Base-by-base conservation (phyloP, 306 rosid genomes). In the Lathyrus tuberosus region DNA sequence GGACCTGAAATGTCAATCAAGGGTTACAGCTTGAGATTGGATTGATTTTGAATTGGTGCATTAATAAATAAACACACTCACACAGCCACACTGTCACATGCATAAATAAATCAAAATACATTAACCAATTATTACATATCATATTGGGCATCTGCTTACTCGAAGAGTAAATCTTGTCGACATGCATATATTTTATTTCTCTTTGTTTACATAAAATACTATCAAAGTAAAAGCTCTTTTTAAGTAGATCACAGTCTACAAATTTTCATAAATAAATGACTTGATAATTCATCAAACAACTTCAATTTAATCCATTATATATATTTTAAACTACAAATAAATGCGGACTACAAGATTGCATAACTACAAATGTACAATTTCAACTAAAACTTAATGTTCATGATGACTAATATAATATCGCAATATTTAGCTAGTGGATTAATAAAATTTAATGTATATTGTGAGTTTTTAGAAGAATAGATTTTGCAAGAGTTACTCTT, bases 1-100 rank as follows among this genome's bases (percentile, higher is more conserved):
- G 98, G 63, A 90, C 98, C 98, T 94, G 89, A 61, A 33, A 80
- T 58, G 70, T 22, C 41, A 73, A 54, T 72, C 52, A 73, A 49
- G 60, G 59, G 35, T 63, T 62, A 46, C 42, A 18, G 31, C 69
- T 68, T 62, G 72, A 43, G 51, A 57, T 46, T 41, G 18, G 46
- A 17, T 57, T 17, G 43, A 37, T 58, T 69, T 59, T 73, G 33
- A 65, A 24, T 65, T 28, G 52, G 30, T 9, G 30, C 49, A 54
- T 44, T 43, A 59, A 30, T 44, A 28, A 14, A 69, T 28, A 58
- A 13, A 42, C 22, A 62, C n/a, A 11, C 16, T 11, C 13, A 18
- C 30, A 18, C 6, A 3, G 7, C 9, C 14, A 20, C 48, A 18
- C 49, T 18, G 7, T 18, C 14, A 20, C 48, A 11, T 33, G 10